phyloP scores from a whole-genome alignment of 2,329 filamentous ascomycete species.

The Proliferodiscus dingleyae region DNA sequence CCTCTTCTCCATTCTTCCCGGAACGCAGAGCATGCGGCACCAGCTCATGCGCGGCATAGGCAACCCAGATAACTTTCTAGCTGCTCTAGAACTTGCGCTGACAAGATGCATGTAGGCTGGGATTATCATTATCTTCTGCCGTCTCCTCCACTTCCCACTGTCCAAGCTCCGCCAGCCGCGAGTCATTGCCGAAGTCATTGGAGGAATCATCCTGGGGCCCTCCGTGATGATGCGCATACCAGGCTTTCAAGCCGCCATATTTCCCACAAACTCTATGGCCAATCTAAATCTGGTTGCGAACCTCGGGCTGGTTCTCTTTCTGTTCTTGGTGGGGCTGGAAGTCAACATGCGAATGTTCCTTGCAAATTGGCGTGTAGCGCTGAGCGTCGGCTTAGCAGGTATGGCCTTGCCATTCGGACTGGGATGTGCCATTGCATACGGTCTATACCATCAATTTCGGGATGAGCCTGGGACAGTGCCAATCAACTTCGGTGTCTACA shows the following conservation, averaged over 20 bases:
- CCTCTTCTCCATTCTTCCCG: neutral
- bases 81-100: slow-evolving; percentile 6
- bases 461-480: slow-evolving; percentile 43
- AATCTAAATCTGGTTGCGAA: slow-evolving; percentile 75
- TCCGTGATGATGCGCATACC: slow-evolving; percentile 86
- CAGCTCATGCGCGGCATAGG: no score
- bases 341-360: slow-evolving; percentile 74
- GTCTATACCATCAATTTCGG: slow-evolving; percentile 70
- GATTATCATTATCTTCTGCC: slow-evolving; percentile 72
- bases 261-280: slow-evolving; percentile 69
- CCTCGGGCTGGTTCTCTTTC: slow-evolving; percentile 74
- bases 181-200: slow-evolving; percentile 80
- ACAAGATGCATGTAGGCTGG: slow-evolving; percentile 44
- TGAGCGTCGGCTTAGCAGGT: slow-evolving; percentile 71
- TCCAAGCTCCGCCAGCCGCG: slow-evolving; percentile 73
- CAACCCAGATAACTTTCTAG: no score
- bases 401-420: slow-evolving; percentile 81
- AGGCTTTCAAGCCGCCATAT: slow-evolving; percentile 70
- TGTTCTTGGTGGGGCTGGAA: slow-evolving; percentile 85
- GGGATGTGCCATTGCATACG: slow-evolving; percentile 75
- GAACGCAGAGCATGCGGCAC: no score
- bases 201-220: slow-evolving; percentile 79
- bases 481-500: slow-evolving; percentile 57
- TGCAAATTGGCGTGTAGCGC: slow-evolving; percentile 74
- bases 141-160: slow-evolving; percentile 70